Conservation (phyloP, 495 filamentous ascomycete species). For the Trichoderma asperelloides region DNA sequence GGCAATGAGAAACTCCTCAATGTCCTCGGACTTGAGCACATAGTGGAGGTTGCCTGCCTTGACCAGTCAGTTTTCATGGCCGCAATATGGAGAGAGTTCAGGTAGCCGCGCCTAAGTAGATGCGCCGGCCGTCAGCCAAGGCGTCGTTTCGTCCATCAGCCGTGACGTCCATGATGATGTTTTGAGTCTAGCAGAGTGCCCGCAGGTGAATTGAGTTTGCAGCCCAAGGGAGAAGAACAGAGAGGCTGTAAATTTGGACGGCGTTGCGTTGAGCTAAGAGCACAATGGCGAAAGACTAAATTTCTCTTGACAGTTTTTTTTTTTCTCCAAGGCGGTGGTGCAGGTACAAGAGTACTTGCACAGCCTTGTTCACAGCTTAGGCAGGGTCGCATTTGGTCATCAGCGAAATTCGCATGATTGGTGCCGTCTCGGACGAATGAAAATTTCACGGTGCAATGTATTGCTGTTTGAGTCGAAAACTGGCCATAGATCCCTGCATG, state of each 20-base stretch:
- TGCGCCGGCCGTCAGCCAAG: conserved; percentile 40
- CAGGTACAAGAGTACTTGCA: conserved; percentile 3
- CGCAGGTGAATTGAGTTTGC: background rate
- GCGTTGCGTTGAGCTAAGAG: background rate
- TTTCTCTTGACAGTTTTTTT: background rate
- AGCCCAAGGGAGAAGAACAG: background rate
- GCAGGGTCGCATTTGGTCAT: background rate
- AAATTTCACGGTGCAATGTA: background rate
- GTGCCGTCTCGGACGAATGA: background rate
- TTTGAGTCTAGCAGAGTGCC: background rate
- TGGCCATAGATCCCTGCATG: background rate
- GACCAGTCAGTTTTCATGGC: background rate
- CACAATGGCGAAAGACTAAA: background rate
- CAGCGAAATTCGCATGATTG: background rate
- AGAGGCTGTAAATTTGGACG: background rate
- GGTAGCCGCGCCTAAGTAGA: conserved; percentile 40
- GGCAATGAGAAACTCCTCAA: conserved; percentile 46
- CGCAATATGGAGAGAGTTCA: background rate
- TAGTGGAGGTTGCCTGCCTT: conserved; percentile 56
- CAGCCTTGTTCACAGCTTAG: background rate
- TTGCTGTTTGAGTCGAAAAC: background rate
- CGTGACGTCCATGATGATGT: background rate
- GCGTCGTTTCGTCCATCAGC: conserved; percentile 18
- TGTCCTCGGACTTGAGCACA: conserved; percentile 50
- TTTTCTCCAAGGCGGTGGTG: background rate